Evolutionary conservation across 2,329 filamentous ascomycete species (phyloP), one percentile per base, ranked within the genome.

Genomic region (Escovopsis sp.): DNA sequence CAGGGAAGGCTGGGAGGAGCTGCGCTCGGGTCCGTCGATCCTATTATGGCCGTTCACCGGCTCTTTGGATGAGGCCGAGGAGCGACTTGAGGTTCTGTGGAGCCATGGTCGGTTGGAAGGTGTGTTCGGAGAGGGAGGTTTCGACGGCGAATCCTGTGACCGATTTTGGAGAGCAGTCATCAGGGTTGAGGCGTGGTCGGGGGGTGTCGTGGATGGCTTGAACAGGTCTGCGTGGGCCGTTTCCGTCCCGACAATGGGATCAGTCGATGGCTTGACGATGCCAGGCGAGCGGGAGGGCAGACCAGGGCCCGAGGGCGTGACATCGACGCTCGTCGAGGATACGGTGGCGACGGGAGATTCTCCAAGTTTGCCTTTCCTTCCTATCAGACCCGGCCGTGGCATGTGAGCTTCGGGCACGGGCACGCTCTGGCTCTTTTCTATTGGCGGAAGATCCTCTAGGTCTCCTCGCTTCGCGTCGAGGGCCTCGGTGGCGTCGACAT

Each of bases 161-260:
- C 73, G 68, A 14, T 67, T 72, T n/a, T 81, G 76, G 33, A 84
- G 65, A 33, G 76, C 77, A 42, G 79, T 79, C 68, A 87, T 84
- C 24, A 72, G 68, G 48, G 67, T 73, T 16, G 71, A 68, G 20
- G 81, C 81, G 53, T 76, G 68, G 32, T 77, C 72, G 2, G 72
- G 70, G 5, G 70, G 68, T 29, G 71, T 72, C 2, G 66, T 67
- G 4, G 69, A 72, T 12, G 71, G 67, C 45, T 72, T 74, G 48
- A 74, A 72, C 11, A 77, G 67, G 45, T 86, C 80, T 15, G 77
- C 76, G 47, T 80, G 79, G 1, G 74, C 70, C 30, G 72, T 68
- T 51, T 86, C 79, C 1, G 79, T 76, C 27, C 74, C 76, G 7
- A 88, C 72, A 15, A 79, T 65, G 2, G 84, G 79, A 42, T 75